These are phyloP conservation scores for Oryza australiensis DNA, from an alignment of 176 grass and related monocot genomes.

Conservation along the genomic window DNA sequence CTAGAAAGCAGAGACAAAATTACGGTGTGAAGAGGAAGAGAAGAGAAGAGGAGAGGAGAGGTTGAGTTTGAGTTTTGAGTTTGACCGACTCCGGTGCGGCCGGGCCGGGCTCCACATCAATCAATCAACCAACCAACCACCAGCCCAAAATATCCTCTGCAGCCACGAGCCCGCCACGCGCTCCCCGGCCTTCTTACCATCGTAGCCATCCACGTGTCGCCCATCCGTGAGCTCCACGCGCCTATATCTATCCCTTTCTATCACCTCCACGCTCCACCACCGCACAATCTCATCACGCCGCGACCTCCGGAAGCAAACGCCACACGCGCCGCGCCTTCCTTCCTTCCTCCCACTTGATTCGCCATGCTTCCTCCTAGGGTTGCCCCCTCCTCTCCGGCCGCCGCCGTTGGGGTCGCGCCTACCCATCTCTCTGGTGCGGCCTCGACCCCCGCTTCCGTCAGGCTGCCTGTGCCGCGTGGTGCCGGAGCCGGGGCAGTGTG, in stretches of 20 bases:
- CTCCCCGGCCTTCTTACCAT: background rate
- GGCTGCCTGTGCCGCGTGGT: slow-evolving; percentile 22
- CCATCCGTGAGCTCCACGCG: slow-evolving; percentile 15
- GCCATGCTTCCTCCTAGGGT: slow-evolving; percentile 43
- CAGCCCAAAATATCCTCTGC: background rate
- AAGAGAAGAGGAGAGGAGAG: too few species aligned
- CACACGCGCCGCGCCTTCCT: too few species aligned
- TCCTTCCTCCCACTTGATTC: background rate
- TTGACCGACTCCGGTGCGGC: too few species aligned
- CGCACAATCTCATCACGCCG: background rate
- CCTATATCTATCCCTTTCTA: slow-evolving; percentile 44
- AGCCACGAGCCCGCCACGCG: slow-evolving; percentile 61
- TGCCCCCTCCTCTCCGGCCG: slow-evolving; percentile 19
- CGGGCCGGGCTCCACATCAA: too few species aligned
- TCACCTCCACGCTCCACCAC: slow-evolving; percentile 3
- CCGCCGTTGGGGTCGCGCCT: background rate
- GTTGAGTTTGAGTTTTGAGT: too few species aligned
- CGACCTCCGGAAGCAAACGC: too few species aligned
- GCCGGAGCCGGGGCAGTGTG: background rate
- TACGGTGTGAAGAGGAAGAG: too few species aligned
- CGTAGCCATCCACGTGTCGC: slow-evolving; percentile 20
- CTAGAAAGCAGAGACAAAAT: too few species aligned
- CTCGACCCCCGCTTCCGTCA: background rate
- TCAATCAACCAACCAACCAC: too few species aligned
- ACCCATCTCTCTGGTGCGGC: background rate